Evolutionary conservation across 441 rosid genomes (phyloP), one percentile per base, ranked within the genome.

Genomic region (Breynia disticha): DNA sequence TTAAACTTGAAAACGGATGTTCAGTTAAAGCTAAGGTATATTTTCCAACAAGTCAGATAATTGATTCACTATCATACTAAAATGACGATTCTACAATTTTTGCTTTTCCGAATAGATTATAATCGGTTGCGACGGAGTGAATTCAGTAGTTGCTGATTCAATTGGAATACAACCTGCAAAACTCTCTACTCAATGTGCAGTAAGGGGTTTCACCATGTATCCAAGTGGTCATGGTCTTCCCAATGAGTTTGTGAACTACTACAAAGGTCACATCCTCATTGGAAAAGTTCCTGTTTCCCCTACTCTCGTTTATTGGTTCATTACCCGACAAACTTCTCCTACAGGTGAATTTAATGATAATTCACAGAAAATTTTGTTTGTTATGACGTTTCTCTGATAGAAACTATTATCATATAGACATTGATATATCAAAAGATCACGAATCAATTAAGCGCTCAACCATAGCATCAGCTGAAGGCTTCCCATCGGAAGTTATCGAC

Each of bases 51-150:
- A 18, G 15, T 54, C 7, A 2, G 5, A 19, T 1, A 11, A 37
- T 39, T 32, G 24, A 13, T 4, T 54, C 49, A 22, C 44, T 12
- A 16, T 11, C 18, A 0, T n/a, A n/a, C n/a, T n/a, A n/a, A n/a
- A n/a, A n/a, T n/a, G n/a, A n/a, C n/a, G n/a, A n/a, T n/a, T n/a
- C n/a, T n/a, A n/a, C n/a, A n/a, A n/a, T n/a, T n/a, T n/a, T n/a
- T n/a, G n/a, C n/a, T n/a, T n/a, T n/a, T n/a, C n/a, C n/a, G 4
- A 8, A 3, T 60, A 78, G 83, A 62, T 71, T 11, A 51, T 79
- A 60, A 76, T 76, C 20, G 87, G 90, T 7, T 80, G 90, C 16
- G 87, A 83, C 7, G 87, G 87, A 17, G 66, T 68, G 38, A 76
- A 79, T 50, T 79, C 87, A 0, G 42, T 64, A 9, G 70, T 79